phyloP scores from a whole-genome alignment of 352 stramenopile genomes.

The Phytophthora pseudosyringae region DNA sequence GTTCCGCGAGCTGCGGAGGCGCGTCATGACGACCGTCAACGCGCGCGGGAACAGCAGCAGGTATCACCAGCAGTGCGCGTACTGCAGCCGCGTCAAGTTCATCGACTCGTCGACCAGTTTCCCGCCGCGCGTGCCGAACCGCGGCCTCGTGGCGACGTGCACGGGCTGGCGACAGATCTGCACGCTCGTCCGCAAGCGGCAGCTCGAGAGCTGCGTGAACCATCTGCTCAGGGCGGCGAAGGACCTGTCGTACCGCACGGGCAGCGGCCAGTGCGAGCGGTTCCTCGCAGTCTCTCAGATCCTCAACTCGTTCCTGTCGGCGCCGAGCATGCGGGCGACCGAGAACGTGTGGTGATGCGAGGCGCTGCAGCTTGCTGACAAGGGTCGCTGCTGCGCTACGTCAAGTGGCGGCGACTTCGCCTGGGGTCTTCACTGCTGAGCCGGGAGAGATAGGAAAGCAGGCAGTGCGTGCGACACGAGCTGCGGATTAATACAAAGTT shows the following conservation, averaged over 20 bases:
- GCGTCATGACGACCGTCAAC: slow-evolving; percentile 36
- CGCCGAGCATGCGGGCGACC: slow-evolving; percentile 29
- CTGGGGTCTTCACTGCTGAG: neutral
- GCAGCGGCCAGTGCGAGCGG: slow-evolving; percentile 45
- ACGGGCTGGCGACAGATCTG: slow-evolving; percentile 28
- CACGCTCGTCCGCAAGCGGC: slow-evolving; percentile 35
- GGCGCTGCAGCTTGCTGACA: neutral
- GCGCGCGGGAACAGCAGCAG: slow-evolving; percentile 14
- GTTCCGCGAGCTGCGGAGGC: slow-evolving; percentile 48
- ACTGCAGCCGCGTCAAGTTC: slow-evolving; percentile 58
- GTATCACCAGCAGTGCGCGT: slow-evolving; percentile 57
- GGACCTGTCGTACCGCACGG: slow-evolving; percentile 52
- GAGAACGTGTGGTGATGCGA: slow-evolving; percentile 30
- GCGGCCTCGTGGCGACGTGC: slow-evolving; percentile 27
- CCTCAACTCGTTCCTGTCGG: slow-evolving; percentile 64
- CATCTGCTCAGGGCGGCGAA: slow-evolving; percentile 48
- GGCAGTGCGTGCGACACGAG: neutral
- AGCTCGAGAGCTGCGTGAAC: slow-evolving; percentile 52
- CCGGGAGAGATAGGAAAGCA: neutral
- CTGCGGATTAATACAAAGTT: slow-evolving; percentile 7
- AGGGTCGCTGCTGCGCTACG: neutral
- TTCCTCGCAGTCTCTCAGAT: slow-evolving; percentile 56
- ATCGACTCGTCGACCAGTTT: slow-evolving; percentile 50
- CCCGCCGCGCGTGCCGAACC: slow-evolving; percentile 47
- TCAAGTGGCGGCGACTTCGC: neutral